phyloP scores from a whole-genome alignment of 371 early-diverging fungal species.

The Mucor sp. region DNA sequence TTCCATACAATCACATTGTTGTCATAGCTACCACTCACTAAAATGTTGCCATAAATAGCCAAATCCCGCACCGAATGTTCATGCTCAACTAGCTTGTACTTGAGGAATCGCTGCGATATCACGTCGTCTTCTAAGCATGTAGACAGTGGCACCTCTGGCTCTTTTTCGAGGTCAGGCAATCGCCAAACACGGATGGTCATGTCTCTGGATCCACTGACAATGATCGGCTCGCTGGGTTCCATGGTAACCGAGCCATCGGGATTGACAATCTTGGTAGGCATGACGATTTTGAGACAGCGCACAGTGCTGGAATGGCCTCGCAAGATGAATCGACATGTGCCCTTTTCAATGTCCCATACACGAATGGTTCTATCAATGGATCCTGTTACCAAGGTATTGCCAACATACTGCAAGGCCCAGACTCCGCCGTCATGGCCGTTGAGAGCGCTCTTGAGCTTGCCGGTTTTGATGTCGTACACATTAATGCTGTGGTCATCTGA shows the following conservation, averaged over 20 bases:
- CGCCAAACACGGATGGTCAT: constrained; percentile 95
- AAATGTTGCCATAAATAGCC: constrained; percentile 82
- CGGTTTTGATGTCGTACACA: constrained; percentile 85
- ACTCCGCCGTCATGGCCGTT: constrained; percentile 98
- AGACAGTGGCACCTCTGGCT: constrained; percentile 34
- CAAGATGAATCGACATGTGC: constrained; percentile 87
- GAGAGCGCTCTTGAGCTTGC: constrained; percentile 67
- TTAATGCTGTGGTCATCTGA: constrained; percentile 89
- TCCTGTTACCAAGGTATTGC: constrained; percentile 93
- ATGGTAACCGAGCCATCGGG: constrained; percentile 29
- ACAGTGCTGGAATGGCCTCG: constrained; percentile 97
- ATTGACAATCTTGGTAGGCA: constrained; percentile 66
- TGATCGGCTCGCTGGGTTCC: constrained; percentile 75
- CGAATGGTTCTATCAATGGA: constrained; percentile 97
- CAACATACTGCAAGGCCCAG: constrained; percentile 94
- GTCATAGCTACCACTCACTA: constrained; percentile 98
- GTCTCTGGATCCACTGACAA: constrained; percentile 98
- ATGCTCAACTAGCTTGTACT: constrained; percentile 85
- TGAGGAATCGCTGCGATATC: constrained; percentile 11
- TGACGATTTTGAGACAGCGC: constrained; percentile 89
- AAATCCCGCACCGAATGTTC: constrained; percentile 92
- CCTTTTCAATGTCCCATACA: constrained; percentile 94
- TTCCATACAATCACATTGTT: constrained; percentile 94
- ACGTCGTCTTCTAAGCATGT: constrained; percentile 20
- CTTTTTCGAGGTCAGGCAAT: constrained; percentile 74